Percentiles rank a stretch among this genome's conserved stretches.
Evolutionary conservation across 2,329 filamentous ascomycete genomes (phyloP).

Genomic region (Dothideomycetes sp.): DNA sequence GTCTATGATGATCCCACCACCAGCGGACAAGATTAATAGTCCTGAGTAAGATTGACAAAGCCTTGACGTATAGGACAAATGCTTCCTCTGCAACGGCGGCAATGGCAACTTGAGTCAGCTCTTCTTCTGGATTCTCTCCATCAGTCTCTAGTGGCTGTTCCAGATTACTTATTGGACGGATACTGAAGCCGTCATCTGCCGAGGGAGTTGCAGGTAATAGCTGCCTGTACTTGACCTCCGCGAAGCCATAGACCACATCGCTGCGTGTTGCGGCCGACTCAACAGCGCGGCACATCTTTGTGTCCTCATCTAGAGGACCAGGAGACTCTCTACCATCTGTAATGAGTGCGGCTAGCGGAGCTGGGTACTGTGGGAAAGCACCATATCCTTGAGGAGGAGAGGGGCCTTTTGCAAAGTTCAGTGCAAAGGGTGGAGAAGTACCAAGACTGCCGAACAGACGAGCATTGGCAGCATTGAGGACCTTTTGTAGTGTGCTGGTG

Average conservation of each 20-base stretch:
- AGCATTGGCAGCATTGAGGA: constrained; percentile 82
- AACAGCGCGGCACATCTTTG: constrained; percentile 64
- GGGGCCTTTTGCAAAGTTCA: constrained; percentile 40
- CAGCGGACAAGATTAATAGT: constrained; percentile 89
- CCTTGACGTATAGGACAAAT: constrained; percentile 90
- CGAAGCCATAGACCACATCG: constrained; percentile 94
- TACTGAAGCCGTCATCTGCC: constrained; percentile 56
- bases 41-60: constrained; percentile 76
- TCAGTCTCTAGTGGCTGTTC: constrained; percentile 27
- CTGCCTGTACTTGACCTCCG: constrained; percentile 97
- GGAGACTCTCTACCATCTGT: constrained; percentile 48
- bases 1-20: constrained; percentile 57
- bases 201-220: constrained; percentile 82
- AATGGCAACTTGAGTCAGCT: constrained; percentile 74
- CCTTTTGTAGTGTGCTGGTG: constrained; percentile 87
- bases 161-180: constrained; percentile 40
- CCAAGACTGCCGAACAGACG: constrained; percentile 58
- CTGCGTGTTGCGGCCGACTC: constrained; percentile 88
- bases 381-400: constrained; percentile 69
- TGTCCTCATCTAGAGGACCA: constrained; percentile 64
- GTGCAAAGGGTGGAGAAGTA: constrained; percentile 44
- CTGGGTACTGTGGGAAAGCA: constrained; percentile 75
- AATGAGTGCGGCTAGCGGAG: constrained; percentile 56
- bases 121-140: constrained; percentile 54
- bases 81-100: constrained; percentile 88